Conservation (phyloP, 495 filamentous ascomycete genomes). For the Trichoderma virens region DNA sequence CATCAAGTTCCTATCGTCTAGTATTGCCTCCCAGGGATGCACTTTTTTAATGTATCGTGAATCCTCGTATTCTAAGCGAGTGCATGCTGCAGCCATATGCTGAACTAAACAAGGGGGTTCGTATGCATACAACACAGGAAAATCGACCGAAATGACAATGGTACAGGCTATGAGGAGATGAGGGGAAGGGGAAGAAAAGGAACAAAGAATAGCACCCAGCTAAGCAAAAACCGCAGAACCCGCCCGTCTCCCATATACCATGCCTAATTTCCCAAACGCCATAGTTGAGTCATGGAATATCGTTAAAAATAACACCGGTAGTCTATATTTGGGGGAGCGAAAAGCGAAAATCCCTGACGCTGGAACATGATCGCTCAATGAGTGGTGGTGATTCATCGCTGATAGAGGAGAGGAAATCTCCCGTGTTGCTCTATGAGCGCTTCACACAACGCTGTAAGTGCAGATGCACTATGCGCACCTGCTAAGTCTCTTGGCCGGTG, state of each 20-base stretch:
- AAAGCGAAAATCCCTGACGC: background rate
- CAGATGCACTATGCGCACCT: background rate
- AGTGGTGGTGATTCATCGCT: background rate
- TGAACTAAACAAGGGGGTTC: background rate
- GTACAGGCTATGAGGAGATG: background rate
- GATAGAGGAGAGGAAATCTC: background rate
- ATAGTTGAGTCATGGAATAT: background rate
- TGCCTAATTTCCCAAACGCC: background rate
- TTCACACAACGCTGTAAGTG: background rate
- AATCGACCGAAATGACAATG: background rate
- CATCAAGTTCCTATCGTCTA: background rate
- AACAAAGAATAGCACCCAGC: no score
- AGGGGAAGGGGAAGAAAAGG: background rate
- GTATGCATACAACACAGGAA: background rate
- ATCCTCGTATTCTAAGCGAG: slow-evolving; percentile 6
- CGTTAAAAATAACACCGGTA: background rate
- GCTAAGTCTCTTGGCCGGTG: background rate
- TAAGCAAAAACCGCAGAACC: background rate
- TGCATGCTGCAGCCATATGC: background rate
- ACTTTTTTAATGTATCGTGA: background rate
- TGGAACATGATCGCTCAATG: background rate
- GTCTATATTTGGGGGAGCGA: background rate
- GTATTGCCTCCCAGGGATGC: background rate
- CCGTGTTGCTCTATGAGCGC: background rate
- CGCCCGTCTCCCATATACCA: background rate